Evolutionary conservation across 805 yeast species (phyloP), one percentile per base, ranked within the genome.

Genomic region (Lipomyces anomalus): DNA sequence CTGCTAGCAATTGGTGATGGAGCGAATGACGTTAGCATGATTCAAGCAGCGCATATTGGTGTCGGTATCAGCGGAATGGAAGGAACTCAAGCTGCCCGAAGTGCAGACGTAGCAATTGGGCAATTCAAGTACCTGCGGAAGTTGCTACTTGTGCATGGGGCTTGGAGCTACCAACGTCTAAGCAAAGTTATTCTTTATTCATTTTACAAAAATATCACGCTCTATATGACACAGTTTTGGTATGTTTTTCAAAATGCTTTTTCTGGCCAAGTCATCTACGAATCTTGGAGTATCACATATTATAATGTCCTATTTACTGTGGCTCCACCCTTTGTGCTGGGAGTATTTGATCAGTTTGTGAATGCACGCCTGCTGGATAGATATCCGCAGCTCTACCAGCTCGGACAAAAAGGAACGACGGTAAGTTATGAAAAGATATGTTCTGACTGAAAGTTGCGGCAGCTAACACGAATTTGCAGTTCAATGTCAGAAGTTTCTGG

Each of bases 11-110:
- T 92, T 61, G 99, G 99, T 36, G 99, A 92, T 67, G 99, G 99
- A 61, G 99, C 99, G 2, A 92, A 92, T 61, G 99, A 92, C 68
- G 98, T 92, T 34, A 83, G 95, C 30, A 92, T 92, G 99, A 92
- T 92, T 55, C 98, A 92, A 66, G 97, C 98, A 13, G 98, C 98
- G 0, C 97, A 92, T 65, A 96, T 92, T 43, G 99, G 99, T 52
- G 95, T 92, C 21, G 99, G 99, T 62, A 94, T 92, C 52, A 85
- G 95, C 66, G 99, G 99, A 55, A 83, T 88, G 90, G 99, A 92
- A 68, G 99, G 99, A 56, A 88, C 89, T 87, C 99, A 92, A 67
- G 98, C 98, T 7, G 97, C 98, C 0, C 76, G 99, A 64, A 82
- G 95, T 64, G 97, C 99, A 0, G 99, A 92, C 71, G 79, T 92